phyloP scores from a whole-genome alignment of 208 protist species.

The Crithidia sp. region DNA sequence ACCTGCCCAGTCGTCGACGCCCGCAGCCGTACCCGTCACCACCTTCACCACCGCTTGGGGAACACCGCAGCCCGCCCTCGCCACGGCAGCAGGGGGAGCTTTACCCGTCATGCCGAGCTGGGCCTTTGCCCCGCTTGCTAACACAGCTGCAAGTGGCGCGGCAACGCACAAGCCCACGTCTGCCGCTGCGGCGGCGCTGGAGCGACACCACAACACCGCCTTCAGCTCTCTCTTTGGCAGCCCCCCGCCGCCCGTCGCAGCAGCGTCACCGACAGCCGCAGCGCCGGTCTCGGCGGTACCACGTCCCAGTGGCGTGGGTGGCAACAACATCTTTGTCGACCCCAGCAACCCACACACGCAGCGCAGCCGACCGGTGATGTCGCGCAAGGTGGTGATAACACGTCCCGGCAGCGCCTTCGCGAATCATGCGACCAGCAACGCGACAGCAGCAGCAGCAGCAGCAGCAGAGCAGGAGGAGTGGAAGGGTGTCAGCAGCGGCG shows the following conservation, averaged over 20 bases:
- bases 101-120: conserved; percentile 3
- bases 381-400: conserved; percentile 35
- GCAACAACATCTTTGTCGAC: conserved; percentile 61
- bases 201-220: conserved; percentile 31
- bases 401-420: conserved; percentile 1
- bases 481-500: conserved; percentile 5
- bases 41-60: conserved; percentile 35
- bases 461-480: conserved; percentile 19
- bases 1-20: conserved; percentile 7
- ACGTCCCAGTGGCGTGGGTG: conserved; percentile 7
- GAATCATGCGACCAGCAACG: neutral
- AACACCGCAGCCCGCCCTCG: neutral
- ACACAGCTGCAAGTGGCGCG: neutral
- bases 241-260: neutral
- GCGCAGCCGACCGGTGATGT: conserved; percentile 37
- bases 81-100: too few species aligned
- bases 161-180: neutral
- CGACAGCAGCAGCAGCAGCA: neutral
- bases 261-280: conserved; percentile 1
- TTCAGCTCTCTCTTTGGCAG: conserved; percentile 38
- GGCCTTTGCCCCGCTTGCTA: conserved; percentile 1
- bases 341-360: conserved; percentile 26
- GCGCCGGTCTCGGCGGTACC: neutral
- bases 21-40: conserved; percentile 25
- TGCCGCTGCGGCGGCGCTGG: neutral